Conservation (phyloP, 306 rosid species). For the Begonia loranthoides region DNA sequence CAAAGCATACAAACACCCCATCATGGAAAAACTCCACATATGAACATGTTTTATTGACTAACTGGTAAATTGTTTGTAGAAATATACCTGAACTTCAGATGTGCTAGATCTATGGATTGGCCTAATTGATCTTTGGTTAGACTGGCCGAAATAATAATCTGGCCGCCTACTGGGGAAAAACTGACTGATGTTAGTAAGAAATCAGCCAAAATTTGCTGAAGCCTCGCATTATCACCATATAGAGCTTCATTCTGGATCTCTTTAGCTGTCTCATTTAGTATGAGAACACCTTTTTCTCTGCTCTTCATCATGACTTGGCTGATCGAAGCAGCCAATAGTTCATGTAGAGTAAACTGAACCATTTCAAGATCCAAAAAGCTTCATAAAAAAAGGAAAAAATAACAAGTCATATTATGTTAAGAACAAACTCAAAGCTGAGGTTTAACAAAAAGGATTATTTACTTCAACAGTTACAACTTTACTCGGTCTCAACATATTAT, state of each 20-base stretch:
- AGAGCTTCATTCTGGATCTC: conserved; percentile 36
- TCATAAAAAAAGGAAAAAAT: conserved; percentile 14
- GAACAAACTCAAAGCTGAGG: conserved; percentile 8
- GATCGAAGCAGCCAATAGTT: conserved; percentile 51
- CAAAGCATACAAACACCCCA: too few relatives aligned
- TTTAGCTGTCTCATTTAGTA: conserved; percentile 56
- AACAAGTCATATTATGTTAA: background rate
- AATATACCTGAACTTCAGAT: conserved; percentile 62
- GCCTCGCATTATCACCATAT: conserved; percentile 73
- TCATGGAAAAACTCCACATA: too few relatives aligned
- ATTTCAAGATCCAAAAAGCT: conserved; percentile 81
- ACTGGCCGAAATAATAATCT: conserved; percentile 40
- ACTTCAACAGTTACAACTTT: too few relatives aligned
- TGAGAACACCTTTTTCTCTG: conserved; percentile 32
- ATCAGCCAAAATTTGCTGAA: conserved; percentile 80
- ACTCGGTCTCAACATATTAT: too few relatives aligned
- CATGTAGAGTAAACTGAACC: conserved; percentile 74
- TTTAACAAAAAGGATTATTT: background rate
- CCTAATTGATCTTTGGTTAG: conserved; percentile 66
- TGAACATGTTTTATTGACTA: too few relatives aligned
- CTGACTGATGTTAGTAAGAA: conserved; percentile 52
- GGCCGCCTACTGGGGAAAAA: conserved; percentile 53
- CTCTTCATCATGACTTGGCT: conserved; percentile 69
- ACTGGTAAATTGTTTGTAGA: background rate
- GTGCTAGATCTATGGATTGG: conserved; percentile 68